phyloP scores from a whole-genome alignment of 2,329 filamentous ascomycete genomes.

The Fusarium chuoi region DNA sequence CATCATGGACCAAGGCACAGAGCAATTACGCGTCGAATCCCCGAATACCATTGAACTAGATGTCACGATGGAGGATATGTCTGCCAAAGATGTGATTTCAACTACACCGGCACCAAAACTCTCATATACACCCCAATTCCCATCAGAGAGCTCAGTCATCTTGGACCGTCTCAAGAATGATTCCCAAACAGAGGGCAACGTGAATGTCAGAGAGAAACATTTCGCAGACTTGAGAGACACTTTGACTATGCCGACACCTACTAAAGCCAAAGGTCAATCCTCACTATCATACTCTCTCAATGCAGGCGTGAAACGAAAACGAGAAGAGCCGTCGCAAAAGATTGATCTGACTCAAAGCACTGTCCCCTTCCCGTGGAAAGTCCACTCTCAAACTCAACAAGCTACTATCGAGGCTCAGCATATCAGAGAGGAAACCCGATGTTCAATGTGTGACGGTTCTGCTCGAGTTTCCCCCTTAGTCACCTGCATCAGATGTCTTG shows the following conservation, averaged over 20 bases:
- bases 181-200: neutral
- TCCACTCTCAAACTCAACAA: neutral
- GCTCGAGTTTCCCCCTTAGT: constrained; percentile 14
- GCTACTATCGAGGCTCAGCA: neutral
- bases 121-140: constrained; percentile 48
- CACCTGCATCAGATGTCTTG: constrained; percentile 38
- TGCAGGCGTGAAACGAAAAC: constrained; percentile 46
- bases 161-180: constrained; percentile 41
- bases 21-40: neutral
- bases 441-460: constrained; percentile 32
- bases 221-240: constrained; percentile 13
- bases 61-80: neutral
- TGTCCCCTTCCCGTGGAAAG: constrained; percentile 42
- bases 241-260: constrained; percentile 23
- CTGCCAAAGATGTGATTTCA: neutral
- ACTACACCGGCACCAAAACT: neutral
- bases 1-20: constrained; percentile 3
- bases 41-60: neutral
- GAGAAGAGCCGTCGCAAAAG: constrained; percentile 19
- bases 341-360: constrained; percentile 50
- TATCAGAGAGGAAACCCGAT: neutral
- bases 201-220: neutral
- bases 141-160: constrained; percentile 42
- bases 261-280: constrained; percentile 4
- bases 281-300: constrained; percentile 8